Conservation (phyloP, 495 filamentous ascomycete genomes). For the Cryomyces antarcticus region DNA sequence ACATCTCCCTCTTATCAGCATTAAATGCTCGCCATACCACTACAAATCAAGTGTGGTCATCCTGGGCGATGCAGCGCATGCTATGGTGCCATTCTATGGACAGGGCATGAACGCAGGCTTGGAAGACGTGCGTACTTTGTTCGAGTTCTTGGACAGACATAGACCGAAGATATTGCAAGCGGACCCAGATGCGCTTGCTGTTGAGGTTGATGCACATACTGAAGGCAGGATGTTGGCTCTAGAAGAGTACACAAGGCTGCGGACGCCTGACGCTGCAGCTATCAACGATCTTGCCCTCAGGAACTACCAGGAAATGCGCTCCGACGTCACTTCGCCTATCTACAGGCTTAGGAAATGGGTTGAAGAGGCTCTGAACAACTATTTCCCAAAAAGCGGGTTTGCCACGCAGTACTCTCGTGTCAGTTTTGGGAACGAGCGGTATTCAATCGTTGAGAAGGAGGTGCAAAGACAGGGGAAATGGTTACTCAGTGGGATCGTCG, state of each 20-base stretch:
- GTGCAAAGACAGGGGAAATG: conserved; percentile 41
- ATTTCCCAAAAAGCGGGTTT: conserved; percentile 59
- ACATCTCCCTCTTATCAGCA: conserved; percentile 76
- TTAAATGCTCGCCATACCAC: conserved; percentile 82
- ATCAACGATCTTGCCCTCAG: conserved; percentile 84
- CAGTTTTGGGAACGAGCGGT: conserved; percentile 80
- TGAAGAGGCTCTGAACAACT: conserved; percentile 66
- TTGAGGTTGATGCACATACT: conserved; percentile 15
- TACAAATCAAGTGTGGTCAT: conserved; percentile 59
- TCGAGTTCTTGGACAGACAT: conserved; percentile 39
- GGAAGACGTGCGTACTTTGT: conserved; percentile 28
- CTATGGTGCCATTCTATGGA: conserved; percentile 60
- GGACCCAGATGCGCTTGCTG: conserved; percentile 17
- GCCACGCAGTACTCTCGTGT: conserved; percentile 84
- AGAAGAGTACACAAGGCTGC: conserved; percentile 47
- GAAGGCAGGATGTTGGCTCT: conserved; percentile 39
- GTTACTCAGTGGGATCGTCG: neutral
- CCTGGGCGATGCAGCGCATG: conserved; percentile 86
- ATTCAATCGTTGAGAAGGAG: conserved; percentile 55
- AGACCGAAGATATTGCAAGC: too few species aligned
- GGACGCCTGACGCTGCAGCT: conserved; percentile 57
- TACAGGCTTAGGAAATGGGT: conserved; percentile 66
- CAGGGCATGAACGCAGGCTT: conserved; percentile 25
- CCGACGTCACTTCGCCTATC: conserved; percentile 48
- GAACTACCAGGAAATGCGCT: conserved; percentile 88